Base-by-base conservation (phyloP, 164 flowering plant species). In the Cinnamomum chago region DNA sequence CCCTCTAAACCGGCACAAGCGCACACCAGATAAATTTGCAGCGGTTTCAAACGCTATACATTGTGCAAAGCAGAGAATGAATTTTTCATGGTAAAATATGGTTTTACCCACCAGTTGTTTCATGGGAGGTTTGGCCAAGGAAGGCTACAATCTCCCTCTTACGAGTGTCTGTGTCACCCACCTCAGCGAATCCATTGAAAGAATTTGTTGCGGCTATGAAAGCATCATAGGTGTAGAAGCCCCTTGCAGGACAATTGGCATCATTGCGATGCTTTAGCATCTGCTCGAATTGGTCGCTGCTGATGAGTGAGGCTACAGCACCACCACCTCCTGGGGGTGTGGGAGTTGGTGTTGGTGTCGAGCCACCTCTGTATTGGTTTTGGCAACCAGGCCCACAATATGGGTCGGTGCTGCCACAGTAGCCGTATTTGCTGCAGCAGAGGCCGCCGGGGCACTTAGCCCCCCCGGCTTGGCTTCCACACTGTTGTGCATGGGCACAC, bases 141-240 rank as follows among this genome's bases (percentile, higher is more conserved):
- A 75, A 75, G 23, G 77, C 77, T 12, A 73, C 77, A 47, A 75
- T 70, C 67, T 75, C 77, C 50, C 68, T 75, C 27, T 75, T 75
- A 17, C 62, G 77, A 1, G 83, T 83, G 35, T 20, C 69, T 14
- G 33, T 30, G 65, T 83, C 84, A 6, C 88, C 90, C 1, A 79
- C 80, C 3, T 84, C 73, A 2, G 72, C 88, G 33, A 85, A 87
- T 13, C 72, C 78, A 0, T 20, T 40, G 52, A 84, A 87, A 0
- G 85, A 67, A 18, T 70, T 73, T 7, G 90, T 85, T 1, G 88
- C 88, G 3, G 79, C 70, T 5, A 87, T 76, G 75, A 85, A 85
- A 72, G 86, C 88, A 28, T 81, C 70, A 58, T 85, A 84, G n/a
- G 82, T 81, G 75, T 81, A 87, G 70, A 87, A 87, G 30, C 68